Percentiles rank a stretch among this genome's conserved stretches.
Evolutionary conservation across 108 stramenopile species (phyloP).

Genomic region (Bacterosira constricta): DNA sequence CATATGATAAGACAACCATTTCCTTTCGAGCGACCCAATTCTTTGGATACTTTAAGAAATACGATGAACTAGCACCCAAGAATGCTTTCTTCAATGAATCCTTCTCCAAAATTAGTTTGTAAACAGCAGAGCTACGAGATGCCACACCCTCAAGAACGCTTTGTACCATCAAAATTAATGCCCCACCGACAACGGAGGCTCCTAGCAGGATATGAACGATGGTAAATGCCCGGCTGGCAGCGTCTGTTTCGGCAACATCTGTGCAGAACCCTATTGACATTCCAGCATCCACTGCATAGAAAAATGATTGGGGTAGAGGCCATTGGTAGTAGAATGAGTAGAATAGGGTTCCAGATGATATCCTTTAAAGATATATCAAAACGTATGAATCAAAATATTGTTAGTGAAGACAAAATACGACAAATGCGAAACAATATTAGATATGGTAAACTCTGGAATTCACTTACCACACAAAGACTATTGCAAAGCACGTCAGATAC

Average conservation of each 20-base stretch:
- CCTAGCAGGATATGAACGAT: slow-evolving; percentile 68
- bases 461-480: slow-evolving; percentile 34
- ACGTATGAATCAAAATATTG: not conserved
- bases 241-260: slow-evolving; percentile 63
- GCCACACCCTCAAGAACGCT: slow-evolving; percentile 60
- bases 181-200: slow-evolving; percentile 70
- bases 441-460: not conserved
- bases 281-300: slow-evolving; percentile 80
- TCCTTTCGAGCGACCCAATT: not conserved
- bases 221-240: slow-evolving; percentile 66
- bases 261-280: slow-evolving; percentile 87
- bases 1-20: slow-evolving; percentile 33
- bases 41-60: not conserved
- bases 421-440: not conserved
- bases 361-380: slow-evolving; percentile 24
- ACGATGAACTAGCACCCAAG: not conserved
- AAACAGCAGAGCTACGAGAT: slow-evolving; percentile 27
- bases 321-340: slow-evolving; percentile 70
- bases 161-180: slow-evolving; percentile 64
- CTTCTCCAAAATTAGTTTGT: slow-evolving; percentile 53
- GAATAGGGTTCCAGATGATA: slow-evolving; percentile 61
- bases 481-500: slow-evolving; percentile 34
- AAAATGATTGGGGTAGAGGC: slow-evolving; percentile 72
- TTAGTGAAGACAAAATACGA: not conserved
- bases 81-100: slow-evolving; percentile 50